phyloP scores from a whole-genome alignment of 1,139 yeast species.

The Suhomyces bokatorum region DNA sequence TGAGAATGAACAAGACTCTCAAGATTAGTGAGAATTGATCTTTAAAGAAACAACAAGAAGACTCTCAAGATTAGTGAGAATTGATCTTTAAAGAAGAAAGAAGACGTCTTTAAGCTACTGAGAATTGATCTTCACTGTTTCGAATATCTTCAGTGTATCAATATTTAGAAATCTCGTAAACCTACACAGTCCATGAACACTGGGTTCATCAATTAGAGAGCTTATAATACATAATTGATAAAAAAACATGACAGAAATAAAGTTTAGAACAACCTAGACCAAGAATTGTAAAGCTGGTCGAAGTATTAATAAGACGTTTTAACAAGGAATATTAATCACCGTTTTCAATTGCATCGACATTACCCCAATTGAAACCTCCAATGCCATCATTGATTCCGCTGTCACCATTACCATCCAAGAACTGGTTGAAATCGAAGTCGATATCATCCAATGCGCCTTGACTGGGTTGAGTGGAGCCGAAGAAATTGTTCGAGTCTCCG shows the following conservation, averaged over 20 bases:
- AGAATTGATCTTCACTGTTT: too few species aligned
- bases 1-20: too few species aligned
- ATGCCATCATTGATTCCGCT: constrained; percentile 38
- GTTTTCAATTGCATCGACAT: constrained; percentile 45
- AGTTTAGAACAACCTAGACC: constrained; percentile 1
- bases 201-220: constrained; percentile 5
- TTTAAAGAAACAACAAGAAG: constrained; percentile 13
- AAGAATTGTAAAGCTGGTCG: background rate
- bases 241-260: constrained; percentile 10
- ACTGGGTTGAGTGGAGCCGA: constrained; percentile 20
- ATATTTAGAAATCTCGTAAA: background rate
- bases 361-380: constrained; percentile 55
- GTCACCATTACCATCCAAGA: constrained; percentile 47
- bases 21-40: too few species aligned
- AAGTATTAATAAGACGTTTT: background rate
- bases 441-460: constrained; percentile 42
- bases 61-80: background rate
- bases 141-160: background rate
- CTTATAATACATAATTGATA: constrained; percentile 10
- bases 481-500: constrained; percentile 24
- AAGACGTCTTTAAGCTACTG: constrained; percentile 5
- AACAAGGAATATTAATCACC: constrained; percentile 13
- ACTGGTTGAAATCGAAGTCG: constrained; percentile 56
- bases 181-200: constrained; percentile 4
- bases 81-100: constrained; percentile 15